Base-by-base conservation (phyloP, 441 rosid species). In the Pelargonium myrrhifolium region DNA sequence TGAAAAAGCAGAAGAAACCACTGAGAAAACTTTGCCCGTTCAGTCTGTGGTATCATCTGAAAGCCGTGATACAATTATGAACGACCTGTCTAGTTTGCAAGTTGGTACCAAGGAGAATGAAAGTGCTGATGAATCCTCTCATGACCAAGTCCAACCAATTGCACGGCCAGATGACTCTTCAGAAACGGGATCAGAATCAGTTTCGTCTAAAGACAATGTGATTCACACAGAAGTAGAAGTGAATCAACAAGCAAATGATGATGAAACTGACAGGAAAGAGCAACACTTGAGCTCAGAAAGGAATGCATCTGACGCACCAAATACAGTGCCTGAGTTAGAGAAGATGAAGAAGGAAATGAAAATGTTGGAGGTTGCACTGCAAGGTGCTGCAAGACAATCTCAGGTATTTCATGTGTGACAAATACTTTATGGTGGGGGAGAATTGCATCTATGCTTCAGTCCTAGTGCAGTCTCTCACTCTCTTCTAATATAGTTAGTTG, bases 341-440 rank as follows among this genome's bases (percentile, higher is more conserved):
- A 92, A 81, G 77, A 73, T 89, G 69, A 95, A 84, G 80, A 82
- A 67, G 78, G 98, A 95, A 79, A 85, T 90, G 88, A 86, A 90
- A 78, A 87, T 90, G 95, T 86, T 95, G 87, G 99, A 95, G 83
- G 77, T 85, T 62, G 99, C 99, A 55, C 76, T 95, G 79, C 96
- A 85, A 77, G 96, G 98, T 81, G 99, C 99, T 83, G 98, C 98
- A 69, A 92, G 96, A 83, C 99, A 92, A 90, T 88, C 99, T 68
- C 98, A 95, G 99, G 99, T 95, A 87, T 76, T 68, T 75, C 14
- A 72, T 64, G 14, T 43, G 40, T 26, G 45, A 26, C 20, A 31
- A 1, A 24, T 71, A 51, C 47, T 63, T 68, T 71, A 59, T 42
- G 12, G 4, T 9, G 11, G 64, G 64, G 47, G 51, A 7, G 24